These are phyloP conservation scores for Panicum miliaceum DNA, from an alignment of 176 grass and related monocot species.

Conservation along the genomic window DNA sequence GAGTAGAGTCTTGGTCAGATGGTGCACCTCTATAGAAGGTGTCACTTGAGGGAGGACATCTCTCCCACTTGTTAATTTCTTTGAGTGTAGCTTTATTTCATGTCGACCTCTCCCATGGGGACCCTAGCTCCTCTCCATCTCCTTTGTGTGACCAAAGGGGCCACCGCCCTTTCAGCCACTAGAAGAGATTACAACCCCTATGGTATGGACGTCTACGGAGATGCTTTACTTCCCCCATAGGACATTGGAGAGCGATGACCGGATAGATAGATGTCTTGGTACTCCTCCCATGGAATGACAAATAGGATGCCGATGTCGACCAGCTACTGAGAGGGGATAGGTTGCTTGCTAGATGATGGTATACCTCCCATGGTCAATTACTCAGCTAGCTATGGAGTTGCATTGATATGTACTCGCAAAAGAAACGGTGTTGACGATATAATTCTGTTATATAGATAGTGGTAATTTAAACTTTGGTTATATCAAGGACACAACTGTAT, in stretches of 20 bases:
- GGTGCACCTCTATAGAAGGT: neutral
- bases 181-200: slow-evolving; percentile 39
- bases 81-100: slow-evolving; percentile 47
- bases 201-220: slow-evolving; percentile 20
- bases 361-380: too few species aligned
- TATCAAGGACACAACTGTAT: too few species aligned
- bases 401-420: too few species aligned
- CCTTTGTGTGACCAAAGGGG: slow-evolving; percentile 34
- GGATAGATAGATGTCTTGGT: neutral
- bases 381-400: too few species aligned
- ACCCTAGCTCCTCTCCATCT: slow-evolving; percentile 18
- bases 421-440: too few species aligned
- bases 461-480: too few species aligned
- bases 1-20: too few species aligned
- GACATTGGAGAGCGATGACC: neutral
- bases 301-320: slow-evolving; percentile 29
- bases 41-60: neutral
- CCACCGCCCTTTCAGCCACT: slow-evolving; percentile 43
- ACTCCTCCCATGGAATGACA: neutral
- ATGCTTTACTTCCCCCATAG: slow-evolving; percentile 11
- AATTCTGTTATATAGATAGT: too few species aligned
- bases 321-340: too few species aligned
- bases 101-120: slow-evolving; percentile 37
- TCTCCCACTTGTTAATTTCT: slow-evolving; percentile 26
- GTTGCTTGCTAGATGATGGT: too few species aligned